A percentile compares a stretch with the other conserved stretches of the same genome.
Conservation (phyloP, 768 basidiomycete species). For the Lyophyllum semitale region DNA sequence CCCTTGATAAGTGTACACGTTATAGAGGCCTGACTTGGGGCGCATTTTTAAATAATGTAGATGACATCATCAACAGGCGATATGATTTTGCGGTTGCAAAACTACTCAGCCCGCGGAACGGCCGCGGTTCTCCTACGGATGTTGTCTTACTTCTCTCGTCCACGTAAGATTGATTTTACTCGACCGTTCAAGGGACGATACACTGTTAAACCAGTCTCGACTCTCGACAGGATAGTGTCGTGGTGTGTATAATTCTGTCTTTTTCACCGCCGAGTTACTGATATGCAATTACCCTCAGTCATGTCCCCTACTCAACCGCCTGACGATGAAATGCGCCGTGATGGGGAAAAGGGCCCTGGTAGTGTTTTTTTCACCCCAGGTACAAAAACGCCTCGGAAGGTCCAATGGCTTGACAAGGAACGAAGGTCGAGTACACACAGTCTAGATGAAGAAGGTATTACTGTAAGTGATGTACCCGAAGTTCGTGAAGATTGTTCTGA, state of each 20-base stretch:
- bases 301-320: slow-evolving; percentile 3
- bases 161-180: too few relatives aligned
- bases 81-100: too few relatives aligned
- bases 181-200: not conserved
- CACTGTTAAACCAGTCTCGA: not conserved
- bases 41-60: too few relatives aligned
- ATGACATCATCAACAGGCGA: too few relatives aligned
- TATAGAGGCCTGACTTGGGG: too few relatives aligned
- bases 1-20: too few relatives aligned
- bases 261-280: not conserved
- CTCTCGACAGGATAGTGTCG: not conserved
- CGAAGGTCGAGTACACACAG: slow-evolving; percentile 31
- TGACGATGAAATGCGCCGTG: slow-evolving; percentile 7
- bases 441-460: slow-evolving; percentile 54
- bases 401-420: slow-evolving; percentile 48
- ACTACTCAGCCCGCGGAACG: too few relatives aligned
- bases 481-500: not conserved
- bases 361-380: slow-evolving; percentile 24
- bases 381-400: slow-evolving; percentile 49
- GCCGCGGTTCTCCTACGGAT: too few relatives aligned
- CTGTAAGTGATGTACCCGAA: slow-evolving; percentile 39
- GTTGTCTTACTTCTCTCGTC: too few relatives aligned
- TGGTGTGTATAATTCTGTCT: not conserved
- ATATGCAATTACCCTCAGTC: not conserved
- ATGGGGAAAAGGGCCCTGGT: slow-evolving; percentile 8